Evolutionary conservation across 1,139 yeast genomes (phyloP), one percentile per base, ranked within the genome.

Genomic region (Fermentozyma sake): DNA sequence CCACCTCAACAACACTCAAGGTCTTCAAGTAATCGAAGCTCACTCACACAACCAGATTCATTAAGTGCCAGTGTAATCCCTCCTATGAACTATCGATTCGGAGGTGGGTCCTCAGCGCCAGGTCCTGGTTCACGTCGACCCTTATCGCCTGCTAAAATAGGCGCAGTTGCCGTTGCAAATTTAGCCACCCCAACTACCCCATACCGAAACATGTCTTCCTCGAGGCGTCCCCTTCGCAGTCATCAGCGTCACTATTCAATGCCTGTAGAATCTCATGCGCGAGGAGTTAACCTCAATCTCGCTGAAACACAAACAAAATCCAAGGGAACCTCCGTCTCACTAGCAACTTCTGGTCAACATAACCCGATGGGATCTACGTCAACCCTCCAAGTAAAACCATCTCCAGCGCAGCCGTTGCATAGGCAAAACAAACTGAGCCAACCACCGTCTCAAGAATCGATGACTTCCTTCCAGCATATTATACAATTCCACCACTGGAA

Each of bases 131-230:
- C 61, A 51, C 55, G 59, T 22, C 59, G 78, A 36, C 72, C 76
- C 18, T 50, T 70, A 15, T 79, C 86, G 2, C 89, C 89, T 0
- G 83, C 86, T 1, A 76, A 77, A 42, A 64, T 79, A 7, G 87
- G 87, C 1, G 86, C 86, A 1, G 74, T 71, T 14, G 85, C 86
- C 0, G 83, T 79, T 1, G 80, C 85, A 2, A 69, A 69, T 24
- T 51, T 76, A 24, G 46, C 61, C 1, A 48, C 58, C 4, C 68
- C 68, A 11, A 53, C 58, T 5, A 42, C 57, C 1, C 54, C 58
- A 3, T 61, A 54, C 37, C 41, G 56, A 8, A 28, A 33, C 14
- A 24, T 28, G 13, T 30, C 30, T 12, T 32, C 38, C 9, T 36
- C 42, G 17, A 38, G 50, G 39, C 50, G 15, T 24, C 49, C 6